Evolutionary conservation across 768 basidiomycete species (phyloP).

Genomic region (Rhizopogon vulgaris): DNA sequence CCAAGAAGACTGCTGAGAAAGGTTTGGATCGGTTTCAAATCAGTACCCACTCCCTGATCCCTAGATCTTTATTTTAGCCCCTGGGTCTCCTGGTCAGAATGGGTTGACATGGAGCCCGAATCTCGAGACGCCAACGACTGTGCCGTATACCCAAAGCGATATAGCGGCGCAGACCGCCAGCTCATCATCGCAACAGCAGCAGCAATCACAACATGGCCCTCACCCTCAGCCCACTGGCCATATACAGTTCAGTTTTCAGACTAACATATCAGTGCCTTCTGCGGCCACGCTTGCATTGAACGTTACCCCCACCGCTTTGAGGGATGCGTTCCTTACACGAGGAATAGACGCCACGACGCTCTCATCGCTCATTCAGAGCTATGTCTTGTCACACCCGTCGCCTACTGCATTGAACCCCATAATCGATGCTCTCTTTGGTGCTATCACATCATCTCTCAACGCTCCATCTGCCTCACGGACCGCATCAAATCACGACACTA

Average conservation of each 20-base stretch:
- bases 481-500: slow-evolving; percentile 31
- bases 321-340: slow-evolving; percentile 26
- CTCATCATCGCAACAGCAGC: slow-evolving; percentile 27
- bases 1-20: slow-evolving; percentile 47
- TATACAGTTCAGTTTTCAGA: slow-evolving; percentile 39
- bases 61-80: slow-evolving; percentile 6
- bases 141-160: slow-evolving; percentile 30
- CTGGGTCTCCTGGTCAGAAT: slow-evolving; percentile 14
- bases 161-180: slow-evolving; percentile 15
- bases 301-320: slow-evolving; percentile 22
- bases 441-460: slow-evolving; percentile 24
- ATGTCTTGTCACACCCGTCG: slow-evolving; percentile 41
- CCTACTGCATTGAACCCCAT: slow-evolving; percentile 44
- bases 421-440: slow-evolving; percentile 51
- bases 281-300: slow-evolving; percentile 19
- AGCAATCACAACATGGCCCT: slow-evolving; percentile 19
- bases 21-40: slow-evolving; percentile 22
- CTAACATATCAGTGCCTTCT: slow-evolving; percentile 39
- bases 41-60: background rate
- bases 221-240: slow-evolving; percentile 23
- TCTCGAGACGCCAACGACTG: slow-evolving; percentile 28
- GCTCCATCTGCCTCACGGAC: slow-evolving; percentile 26
- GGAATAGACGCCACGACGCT: slow-evolving; percentile 43
- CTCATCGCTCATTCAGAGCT: slow-evolving; percentile 49
- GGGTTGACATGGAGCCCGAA: slow-evolving; percentile 35